Percentiles rank a stretch among this genome's conserved stretches.
These are phyloP conservation scores for Leishmania martiniquensis DNA, from an alignment of 208 protist species.

Conservation along the genomic window DNA sequence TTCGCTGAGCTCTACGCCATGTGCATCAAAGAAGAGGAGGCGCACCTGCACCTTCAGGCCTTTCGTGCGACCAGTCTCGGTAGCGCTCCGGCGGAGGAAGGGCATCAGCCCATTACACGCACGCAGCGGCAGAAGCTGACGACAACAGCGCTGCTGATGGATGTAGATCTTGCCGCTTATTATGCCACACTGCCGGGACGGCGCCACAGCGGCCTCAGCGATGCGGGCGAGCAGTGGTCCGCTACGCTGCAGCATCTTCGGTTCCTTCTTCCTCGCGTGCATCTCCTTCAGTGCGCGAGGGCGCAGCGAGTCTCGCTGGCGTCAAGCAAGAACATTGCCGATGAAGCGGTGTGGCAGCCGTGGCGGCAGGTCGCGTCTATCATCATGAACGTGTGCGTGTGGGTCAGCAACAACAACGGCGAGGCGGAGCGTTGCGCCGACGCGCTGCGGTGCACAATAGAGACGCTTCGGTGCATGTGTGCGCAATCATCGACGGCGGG, in stretches of 20 bases:
- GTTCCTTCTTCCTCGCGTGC: constrained; percentile 34
- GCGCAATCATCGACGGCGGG: constrained; percentile 12
- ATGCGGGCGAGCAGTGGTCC: constrained; percentile 44
- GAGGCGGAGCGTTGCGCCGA: constrained; percentile 64
- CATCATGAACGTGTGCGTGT: constrained; percentile 78
- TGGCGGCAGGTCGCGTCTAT: constrained; percentile 24
- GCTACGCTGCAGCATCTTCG: constrained; percentile 36
- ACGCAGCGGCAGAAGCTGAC: not conserved
- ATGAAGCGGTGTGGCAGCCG: constrained; percentile 13
- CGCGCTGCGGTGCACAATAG: constrained; percentile 32
- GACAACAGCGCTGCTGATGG: constrained; percentile 46
- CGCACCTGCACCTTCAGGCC: not conserved
- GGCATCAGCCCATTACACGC: no score
- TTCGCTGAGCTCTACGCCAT: constrained; percentile 36
- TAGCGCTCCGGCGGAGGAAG: not conserved
- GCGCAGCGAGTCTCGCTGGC: not conserved
- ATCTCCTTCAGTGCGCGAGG: constrained; percentile 18
- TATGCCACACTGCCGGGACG: constrained; percentile 57
- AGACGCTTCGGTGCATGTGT: not conserved
- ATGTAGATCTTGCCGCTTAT: constrained; percentile 56
- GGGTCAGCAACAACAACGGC: constrained; percentile 73
- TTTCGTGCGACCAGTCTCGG: not conserved
- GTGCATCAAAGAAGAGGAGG: constrained; percentile 33
- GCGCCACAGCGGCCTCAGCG: constrained; percentile 36
- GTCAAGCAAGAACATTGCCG: no score